phyloP scores from a whole-genome alignment of 148 eudicot genomes.

The Rhododendron griersonianum region DNA sequence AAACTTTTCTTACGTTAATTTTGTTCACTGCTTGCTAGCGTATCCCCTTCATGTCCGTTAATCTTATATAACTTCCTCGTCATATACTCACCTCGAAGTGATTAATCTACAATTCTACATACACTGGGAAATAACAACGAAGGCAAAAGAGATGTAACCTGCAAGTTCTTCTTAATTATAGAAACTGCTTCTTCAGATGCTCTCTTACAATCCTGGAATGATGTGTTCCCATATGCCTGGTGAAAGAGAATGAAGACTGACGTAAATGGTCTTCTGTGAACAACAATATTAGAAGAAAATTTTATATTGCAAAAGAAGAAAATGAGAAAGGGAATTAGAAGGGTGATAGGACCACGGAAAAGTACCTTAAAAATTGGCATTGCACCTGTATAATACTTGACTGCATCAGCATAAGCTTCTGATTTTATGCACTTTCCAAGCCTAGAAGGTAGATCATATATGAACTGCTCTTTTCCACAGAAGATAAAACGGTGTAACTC shows the following conservation, averaged over 20 bases:
- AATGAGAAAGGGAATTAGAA: conserved; percentile 6
- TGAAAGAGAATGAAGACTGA: conserved; percentile 4
- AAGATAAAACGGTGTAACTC: conserved; percentile 32
- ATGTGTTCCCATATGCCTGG: conserved; percentile 93
- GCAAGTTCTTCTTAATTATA: conserved; percentile 67
- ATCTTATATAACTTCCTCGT: not conserved
- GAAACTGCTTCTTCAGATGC: conserved; percentile 89
- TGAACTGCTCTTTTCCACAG: conserved; percentile 82
- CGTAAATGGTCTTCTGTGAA: not conserved
- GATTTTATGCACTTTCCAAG: conserved; percentile 93
- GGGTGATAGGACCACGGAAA: conserved; percentile 7
- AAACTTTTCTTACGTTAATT: not conserved
- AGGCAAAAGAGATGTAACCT: conserved; percentile 42
- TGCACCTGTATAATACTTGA: conserved; percentile 92
- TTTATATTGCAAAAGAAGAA: not conserved
- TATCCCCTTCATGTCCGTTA: not conserved
- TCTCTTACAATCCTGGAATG: conserved; percentile 86
- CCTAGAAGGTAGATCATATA: conserved; percentile 92
- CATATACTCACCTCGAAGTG: not conserved
- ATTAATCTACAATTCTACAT: not conserved
- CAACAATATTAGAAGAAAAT: not conserved
- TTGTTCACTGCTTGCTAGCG: not conserved
- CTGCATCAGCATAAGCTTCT: conserved; percentile 98
- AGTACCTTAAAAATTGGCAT: conserved; percentile 96
- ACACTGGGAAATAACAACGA: not conserved